These are phyloP conservation scores for Echium plantagineum DNA, from an alignment of 257 asterid genomes.

Conservation along the genomic window DNA sequence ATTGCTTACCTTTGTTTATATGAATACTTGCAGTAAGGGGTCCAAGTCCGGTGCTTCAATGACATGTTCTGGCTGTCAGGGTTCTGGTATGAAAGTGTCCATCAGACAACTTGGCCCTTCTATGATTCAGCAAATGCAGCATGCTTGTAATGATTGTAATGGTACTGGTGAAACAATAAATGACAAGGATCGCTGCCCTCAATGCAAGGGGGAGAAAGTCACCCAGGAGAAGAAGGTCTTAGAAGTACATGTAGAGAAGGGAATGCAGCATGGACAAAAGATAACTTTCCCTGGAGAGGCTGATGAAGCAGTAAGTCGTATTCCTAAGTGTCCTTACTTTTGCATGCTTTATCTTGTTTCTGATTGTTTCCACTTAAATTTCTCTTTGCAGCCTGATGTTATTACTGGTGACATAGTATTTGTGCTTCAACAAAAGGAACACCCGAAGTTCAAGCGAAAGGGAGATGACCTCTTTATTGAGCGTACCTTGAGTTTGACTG, in stretches of 20 bases:
- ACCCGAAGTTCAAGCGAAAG: conserved; percentile 20
- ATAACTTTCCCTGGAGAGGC: conserved; percentile 19
- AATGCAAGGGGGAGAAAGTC: conserved; percentile 21
- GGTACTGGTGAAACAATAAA: conserved; percentile 16
- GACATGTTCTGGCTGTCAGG: conserved; percentile 18
- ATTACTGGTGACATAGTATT: conserved; percentile 17
- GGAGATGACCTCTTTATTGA: conserved; percentile 21
- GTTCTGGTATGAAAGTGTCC: conserved; percentile 19
- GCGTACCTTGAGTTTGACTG: conserved; percentile 18
- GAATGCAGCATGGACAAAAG: conserved; percentile 21
- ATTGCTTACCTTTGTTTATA: background rate
- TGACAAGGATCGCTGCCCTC: conserved; percentile 16
- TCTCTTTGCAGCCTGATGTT: conserved; percentile 14
- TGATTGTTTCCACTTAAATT: background rate
- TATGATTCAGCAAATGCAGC: conserved; percentile 21
- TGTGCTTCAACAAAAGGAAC: conserved; percentile 19
- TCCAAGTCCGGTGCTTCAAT: conserved; percentile 20
- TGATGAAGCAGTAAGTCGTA: conserved; percentile 13
- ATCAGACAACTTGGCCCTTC: conserved; percentile 18
- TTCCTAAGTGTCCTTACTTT: background rate
- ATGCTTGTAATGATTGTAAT: conserved; percentile 15
- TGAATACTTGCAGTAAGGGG: conserved; percentile 10
- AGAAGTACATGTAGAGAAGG: conserved; percentile 19
- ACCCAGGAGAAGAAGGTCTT: conserved; percentile 18
- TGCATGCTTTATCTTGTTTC: background rate